Evolutionary conservation across 1,139 yeast genomes (phyloP), one percentile per base, ranked within the genome.

Genomic region (Pichia sp.): DNA sequence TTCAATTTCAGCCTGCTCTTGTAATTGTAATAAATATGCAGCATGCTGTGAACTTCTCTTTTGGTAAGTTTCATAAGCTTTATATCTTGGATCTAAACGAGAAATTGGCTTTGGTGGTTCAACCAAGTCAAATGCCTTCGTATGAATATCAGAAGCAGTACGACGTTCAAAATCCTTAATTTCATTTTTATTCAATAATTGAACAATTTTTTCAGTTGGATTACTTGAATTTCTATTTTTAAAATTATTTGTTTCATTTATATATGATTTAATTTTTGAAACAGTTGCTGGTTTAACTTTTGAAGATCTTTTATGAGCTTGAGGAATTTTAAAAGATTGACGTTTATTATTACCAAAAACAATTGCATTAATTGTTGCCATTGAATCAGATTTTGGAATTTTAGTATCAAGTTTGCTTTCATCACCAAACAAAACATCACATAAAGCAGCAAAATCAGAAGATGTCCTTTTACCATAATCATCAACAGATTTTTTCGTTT

Each of bases 401-500:
- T 56, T 46, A 11, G 51, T 42, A 41, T 49, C 46, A 1, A 39
- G 26, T 31, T 54, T 53, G 5, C 55, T 47, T 44, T 55, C 60
- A 50, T 59, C 58, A 37, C 79, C 83, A 67, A 84, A 84, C 52
- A 84, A 79, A 63, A 79, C 81, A 66, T 84, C 90, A 71, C 88
- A 83, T 44, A 84, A 70, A 4, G 84, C 76, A 9, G 89, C 92
- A 69, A 84, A 84, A 50, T 86, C 85, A 10, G 87, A 82, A 36
- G 87, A 80, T 2, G 89, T 82, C 66, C 92, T 74, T 66, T 79
- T 83, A 25, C 88, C 81, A 63, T 81, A 87, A 58, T 78, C 80
- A 57, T 83, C 86, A 68, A 83, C 77, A 57, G 78, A 78, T 59
- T 81, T 85, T 81, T 87, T 79, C 52, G 80, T 85, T 43, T 77